Evolutionary conservation across 257 asterid genomes (phyloP), one percentile per base, ranked within the genome.

Genomic region (Echium plantagineum): DNA sequence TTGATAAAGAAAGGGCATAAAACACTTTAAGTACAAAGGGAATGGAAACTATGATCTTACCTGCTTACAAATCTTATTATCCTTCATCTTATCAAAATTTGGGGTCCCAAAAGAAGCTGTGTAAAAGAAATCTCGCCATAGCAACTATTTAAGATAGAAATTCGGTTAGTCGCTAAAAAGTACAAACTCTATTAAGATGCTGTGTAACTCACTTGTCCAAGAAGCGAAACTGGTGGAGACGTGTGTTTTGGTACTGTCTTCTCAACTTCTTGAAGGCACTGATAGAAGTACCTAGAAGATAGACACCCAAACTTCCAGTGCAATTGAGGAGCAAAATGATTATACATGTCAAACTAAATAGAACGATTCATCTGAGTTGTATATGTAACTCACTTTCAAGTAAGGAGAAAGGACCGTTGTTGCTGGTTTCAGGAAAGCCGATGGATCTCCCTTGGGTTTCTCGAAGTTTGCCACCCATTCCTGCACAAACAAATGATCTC

Each of bases 371-470:
- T 24, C 35, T 42, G 62, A 15, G 15, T 48, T 47, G 52, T 49
- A 28, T 15, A 19, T 21, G 28, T 24, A 46, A 68, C 91, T 68
- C 78, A 91, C 98, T 82, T 91, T 91, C 75, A 91, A 71, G 73
- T 91, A 85, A 31, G 98, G 96, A 58, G 96, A 88, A 63, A 91
- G 72, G 63, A 88, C 96, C 26, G 96, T 91, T 22, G 98, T 88
- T 56, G 94, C 95, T 55, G 98, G 98, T 69, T 77, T 80, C 61
- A 84, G 65, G 80, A 84, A 88, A 59, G 89, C 80, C 72, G 96
- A 79, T 48, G 98, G 98, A 78, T 88, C 93, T 46, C 96, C 96
- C 81, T 88, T 88, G 62, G 98, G 98, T 71, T 91, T 91, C 84
- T 91, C 98, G 74, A 91, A 91, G 68, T 78, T 84, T 47, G 96